Conservation (phyloP, 1,284 basidiomycete genomes). For the Cryptococcus sp. region DNA sequence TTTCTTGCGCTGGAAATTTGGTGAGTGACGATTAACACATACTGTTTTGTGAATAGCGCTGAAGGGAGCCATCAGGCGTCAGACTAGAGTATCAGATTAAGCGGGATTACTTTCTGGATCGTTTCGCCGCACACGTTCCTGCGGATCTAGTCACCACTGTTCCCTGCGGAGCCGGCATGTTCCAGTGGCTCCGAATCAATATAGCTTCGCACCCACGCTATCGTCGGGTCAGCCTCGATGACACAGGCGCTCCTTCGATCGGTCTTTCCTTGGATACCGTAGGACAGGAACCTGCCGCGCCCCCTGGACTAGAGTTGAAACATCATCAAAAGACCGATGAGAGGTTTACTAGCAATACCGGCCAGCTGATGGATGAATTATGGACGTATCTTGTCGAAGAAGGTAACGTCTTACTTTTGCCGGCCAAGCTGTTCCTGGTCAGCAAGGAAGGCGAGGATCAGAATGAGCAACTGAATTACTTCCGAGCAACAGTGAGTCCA, state of each 20-base stretch:
- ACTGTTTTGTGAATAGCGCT: not conserved
- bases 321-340: not conserved
- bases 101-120: slow-evolving; percentile 53
- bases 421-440: slow-evolving; percentile 51
- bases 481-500: slow-evolving; percentile 49
- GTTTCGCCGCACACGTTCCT: slow-evolving; percentile 11
- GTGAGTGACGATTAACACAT: slow-evolving; percentile 4
- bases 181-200: slow-evolving; percentile 30
- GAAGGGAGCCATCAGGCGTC: slow-evolving; percentile 21
- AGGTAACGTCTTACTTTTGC: slow-evolving; percentile 53
- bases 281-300: slow-evolving; percentile 3
- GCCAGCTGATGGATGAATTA: slow-evolving; percentile 54
- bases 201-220: slow-evolving; percentile 12
- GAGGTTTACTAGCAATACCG: slow-evolving; percentile 36
- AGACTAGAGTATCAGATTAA: slow-evolving; percentile 55
- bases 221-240: not conserved
- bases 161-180: slow-evolving; percentile 56
- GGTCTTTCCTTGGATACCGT: slow-evolving; percentile 9
- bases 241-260: slow-evolving; percentile 1
- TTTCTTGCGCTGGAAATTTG: slow-evolving; percentile 17
- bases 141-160: slow-evolving; percentile 46
- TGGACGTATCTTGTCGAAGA: slow-evolving; percentile 51
- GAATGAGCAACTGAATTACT: slow-evolving; percentile 51
- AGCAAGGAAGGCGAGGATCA: slow-evolving; percentile 42
- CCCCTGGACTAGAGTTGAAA: slow-evolving; percentile 8